Percentiles rank a stretch among this genome's conserved stretches.
phyloP scores from a whole-genome alignment of 305 asterid species.

The Striga hermonthica region DNA sequence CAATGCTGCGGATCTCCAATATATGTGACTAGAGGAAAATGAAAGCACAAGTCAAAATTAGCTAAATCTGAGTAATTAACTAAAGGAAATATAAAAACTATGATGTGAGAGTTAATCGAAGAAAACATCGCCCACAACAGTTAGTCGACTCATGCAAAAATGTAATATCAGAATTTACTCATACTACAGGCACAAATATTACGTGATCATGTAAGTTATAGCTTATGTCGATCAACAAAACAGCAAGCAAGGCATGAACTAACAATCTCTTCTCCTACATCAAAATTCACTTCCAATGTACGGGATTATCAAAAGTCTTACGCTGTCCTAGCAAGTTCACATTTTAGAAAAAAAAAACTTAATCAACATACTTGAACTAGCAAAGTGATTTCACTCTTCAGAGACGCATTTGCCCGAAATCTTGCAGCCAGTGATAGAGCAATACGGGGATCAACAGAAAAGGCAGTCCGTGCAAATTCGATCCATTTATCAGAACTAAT shows the following conservation, averaged over 20 bases:
- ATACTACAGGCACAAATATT: conserved; percentile 19
- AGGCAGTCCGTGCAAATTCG: conserved; percentile 83
- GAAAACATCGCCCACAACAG: conserved; percentile 15
- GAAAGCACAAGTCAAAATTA: conserved; percentile 26
- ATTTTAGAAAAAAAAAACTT: conserved; percentile 29
- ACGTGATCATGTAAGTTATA: background rate
- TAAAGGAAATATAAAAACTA: conserved; percentile 19
- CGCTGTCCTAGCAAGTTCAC: conserved; percentile 26
- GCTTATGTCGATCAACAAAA: conserved; percentile 3
- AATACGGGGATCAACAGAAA: conserved; percentile 88
- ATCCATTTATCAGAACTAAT: conserved; percentile 88
- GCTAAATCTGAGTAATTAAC: conserved; percentile 19
- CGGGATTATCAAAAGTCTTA: conserved; percentile 6
- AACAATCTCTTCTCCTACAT: conserved; percentile 21
- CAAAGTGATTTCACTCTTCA: conserved; percentile 77
- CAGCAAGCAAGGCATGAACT: conserved; percentile 19
- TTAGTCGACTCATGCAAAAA: conserved; percentile 4
- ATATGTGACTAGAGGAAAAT: conserved; percentile 59
- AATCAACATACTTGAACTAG: conserved; percentile 76
- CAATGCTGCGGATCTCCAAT: conserved; percentile 78
- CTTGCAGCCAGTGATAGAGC: conserved; percentile 84
- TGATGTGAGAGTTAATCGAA: conserved; percentile 18
- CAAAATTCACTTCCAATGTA: conserved; percentile 16
- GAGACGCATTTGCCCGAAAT: conserved; percentile 76
- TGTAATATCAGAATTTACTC: conserved; percentile 3